Percentiles rank a stretch among this genome's conserved stretches.
Conservation (phyloP, 148 eudicot species). For the Heliamphora exappendiculata region DNA sequence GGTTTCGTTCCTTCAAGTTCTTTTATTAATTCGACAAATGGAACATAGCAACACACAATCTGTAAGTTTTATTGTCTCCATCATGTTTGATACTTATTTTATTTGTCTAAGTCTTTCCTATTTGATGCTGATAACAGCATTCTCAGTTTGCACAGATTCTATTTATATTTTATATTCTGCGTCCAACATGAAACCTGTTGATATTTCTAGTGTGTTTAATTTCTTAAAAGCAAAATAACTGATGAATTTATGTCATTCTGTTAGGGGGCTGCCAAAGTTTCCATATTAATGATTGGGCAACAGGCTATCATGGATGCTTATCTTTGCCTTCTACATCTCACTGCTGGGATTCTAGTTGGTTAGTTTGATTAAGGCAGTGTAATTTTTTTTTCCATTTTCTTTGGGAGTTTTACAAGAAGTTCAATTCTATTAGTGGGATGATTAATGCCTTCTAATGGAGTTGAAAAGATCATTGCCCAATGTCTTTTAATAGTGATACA, state of each 20-base stretch:
- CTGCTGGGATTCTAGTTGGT: conserved; percentile 98
- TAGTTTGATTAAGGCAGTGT: conserved; percentile 14
- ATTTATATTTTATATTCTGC: neutral
- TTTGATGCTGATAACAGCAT: neutral
- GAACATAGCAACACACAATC: conserved; percentile 99
- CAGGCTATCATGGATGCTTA: conserved; percentile 99
- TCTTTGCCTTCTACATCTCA: conserved; percentile 93
- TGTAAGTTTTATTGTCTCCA: conserved; percentile 35
- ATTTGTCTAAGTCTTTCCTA: neutral
- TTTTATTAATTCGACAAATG: conserved; percentile 92
- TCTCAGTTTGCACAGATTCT: neutral
- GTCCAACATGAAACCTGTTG: neutral
- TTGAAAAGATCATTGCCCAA: neutral
- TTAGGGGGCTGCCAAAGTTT: conserved; percentile 99
- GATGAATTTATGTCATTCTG: conserved; percentile 9
- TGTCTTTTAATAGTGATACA: neutral
- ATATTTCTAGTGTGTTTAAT: neutral
- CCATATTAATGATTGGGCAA: conserved; percentile 89
- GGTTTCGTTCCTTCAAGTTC: conserved; percentile 97
- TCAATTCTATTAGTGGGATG: neutral
- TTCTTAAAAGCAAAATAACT: neutral
- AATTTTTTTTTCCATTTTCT: neutral
- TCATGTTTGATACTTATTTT: neutral
- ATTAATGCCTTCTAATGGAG: neutral
- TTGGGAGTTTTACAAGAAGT: neutral